Conservation (phyloP, 805 yeast genomes). For the Starmerella bacillaris region DNA sequence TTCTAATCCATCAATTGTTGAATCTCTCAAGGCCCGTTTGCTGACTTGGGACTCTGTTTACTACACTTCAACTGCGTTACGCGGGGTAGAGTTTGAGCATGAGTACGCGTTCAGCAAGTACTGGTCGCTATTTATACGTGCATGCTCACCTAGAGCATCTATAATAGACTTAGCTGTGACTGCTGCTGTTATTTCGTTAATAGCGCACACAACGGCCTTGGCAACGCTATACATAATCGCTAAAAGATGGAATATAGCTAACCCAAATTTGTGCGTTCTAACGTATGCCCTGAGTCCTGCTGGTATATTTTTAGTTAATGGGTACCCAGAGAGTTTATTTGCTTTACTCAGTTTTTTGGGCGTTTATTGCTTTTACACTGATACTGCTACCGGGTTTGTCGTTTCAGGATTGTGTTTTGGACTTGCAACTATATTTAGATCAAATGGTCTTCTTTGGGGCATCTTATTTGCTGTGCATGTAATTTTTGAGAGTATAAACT, state of each 20-base stretch:
- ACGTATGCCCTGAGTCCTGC: conserved; percentile 53
- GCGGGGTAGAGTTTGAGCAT: conserved; percentile 51
- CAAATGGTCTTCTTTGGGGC: conserved; percentile 65
- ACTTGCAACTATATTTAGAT: conserved; percentile 43
- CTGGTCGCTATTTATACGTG: conserved; percentile 43
- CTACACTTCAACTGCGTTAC: conserved; percentile 39
- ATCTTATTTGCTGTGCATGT: conserved; percentile 29
- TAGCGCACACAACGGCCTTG: conserved; percentile 35
- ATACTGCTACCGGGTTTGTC: conserved; percentile 23
- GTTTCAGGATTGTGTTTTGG: conserved; percentile 39
- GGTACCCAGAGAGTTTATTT: conserved; percentile 62
- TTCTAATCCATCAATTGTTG: neutral
- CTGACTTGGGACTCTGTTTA: conserved; percentile 78
- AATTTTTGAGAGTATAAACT: conserved; percentile 1
- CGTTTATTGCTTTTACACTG: conserved; percentile 31
- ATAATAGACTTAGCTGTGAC: conserved; percentile 25
- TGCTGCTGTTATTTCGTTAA: conserved; percentile 35
- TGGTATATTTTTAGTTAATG: conserved; percentile 55
- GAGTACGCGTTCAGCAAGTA: conserved; percentile 74
- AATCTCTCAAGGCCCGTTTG: conserved; percentile 22
- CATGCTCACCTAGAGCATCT: conserved; percentile 3
- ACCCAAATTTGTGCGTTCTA: conserved; percentile 25
- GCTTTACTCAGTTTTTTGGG: conserved; percentile 44
- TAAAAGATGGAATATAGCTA: conserved; percentile 21
- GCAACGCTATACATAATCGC: conserved; percentile 25